Evolutionary conservation across 148 eudicot genomes (phyloP).

Genomic region (Amaranthus palmeri): DNA sequence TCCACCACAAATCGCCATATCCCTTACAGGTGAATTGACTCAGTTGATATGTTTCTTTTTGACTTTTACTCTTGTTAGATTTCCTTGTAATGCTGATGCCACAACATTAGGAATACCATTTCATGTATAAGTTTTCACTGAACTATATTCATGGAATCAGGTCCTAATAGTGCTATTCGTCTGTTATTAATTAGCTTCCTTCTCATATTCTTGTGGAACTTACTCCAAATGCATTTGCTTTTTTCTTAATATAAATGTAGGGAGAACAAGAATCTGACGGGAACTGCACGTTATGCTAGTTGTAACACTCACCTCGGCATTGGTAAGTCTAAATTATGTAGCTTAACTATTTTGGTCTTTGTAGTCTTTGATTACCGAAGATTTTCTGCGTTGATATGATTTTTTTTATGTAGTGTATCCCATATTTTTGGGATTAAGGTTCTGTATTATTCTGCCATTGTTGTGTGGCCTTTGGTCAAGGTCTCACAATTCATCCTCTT

Average conservation of each 20-base stretch:
- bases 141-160: too few species aligned
- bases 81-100: neutral
- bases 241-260: conserved; percentile 30
- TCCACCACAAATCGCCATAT: conserved; percentile 84
- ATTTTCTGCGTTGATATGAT: too few species aligned
- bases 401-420: too few species aligned
- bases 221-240: neutral
- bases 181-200: too few species aligned
- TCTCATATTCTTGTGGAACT: neutral
- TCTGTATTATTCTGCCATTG: neutral
- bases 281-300: conserved; percentile 98
- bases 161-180: too few species aligned
- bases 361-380: too few species aligned
- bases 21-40: conserved; percentile 71
- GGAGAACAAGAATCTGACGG: conserved; percentile 95
- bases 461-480: neutral
- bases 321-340: conserved; percentile 43
- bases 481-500: conserved; percentile 7
- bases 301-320: conserved; percentile 99
- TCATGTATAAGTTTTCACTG: neutral
- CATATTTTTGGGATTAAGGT: neutral
- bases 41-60: neutral
- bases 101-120: neutral
- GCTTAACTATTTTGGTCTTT: too few species aligned
- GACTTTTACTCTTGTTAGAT: neutral